Evolutionary conservation across 371 early-diverging fungal species (phyloP).

Genomic region (Rhizopus sp.): DNA sequence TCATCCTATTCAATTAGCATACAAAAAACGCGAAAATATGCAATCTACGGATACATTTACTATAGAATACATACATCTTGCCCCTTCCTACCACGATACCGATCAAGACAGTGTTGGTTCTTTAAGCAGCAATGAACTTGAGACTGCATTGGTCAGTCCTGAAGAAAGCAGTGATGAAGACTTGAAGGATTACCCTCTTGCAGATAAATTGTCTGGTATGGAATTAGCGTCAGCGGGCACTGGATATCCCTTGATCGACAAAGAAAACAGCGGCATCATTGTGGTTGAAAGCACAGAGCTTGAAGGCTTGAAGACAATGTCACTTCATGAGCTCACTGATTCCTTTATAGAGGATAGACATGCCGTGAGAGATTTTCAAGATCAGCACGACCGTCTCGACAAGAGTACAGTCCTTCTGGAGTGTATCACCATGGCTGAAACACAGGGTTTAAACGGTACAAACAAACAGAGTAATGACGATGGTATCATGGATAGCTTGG

Average conservation of each 20-base stretch:
- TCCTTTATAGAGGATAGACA: neutral
- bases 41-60: neutral
- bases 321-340: neutral
- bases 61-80: neutral
- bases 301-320: neutral
- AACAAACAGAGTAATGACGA: neutral
- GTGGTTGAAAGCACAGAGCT: constrained; percentile 5
- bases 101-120: neutral
- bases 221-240: too few relatives aligned
- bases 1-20: neutral
- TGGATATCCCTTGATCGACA: neutral
- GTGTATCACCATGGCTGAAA: neutral
- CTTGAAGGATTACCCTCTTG: too few relatives aligned
- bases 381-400: neutral
- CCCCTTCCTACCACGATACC: neutral
- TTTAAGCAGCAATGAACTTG: neutral
- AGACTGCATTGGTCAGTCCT: constrained; percentile 2
- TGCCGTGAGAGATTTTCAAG: neutral
- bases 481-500: neutral
- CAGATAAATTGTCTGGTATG: too few relatives aligned
- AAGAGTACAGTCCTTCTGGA: neutral
- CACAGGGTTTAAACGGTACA: neutral
- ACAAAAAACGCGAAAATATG: neutral
- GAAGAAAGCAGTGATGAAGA: neutral
- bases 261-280: neutral